Base-by-base conservation (phyloP, 768 basidiomycete genomes). In the Filobasidium floriforme region DNA sequence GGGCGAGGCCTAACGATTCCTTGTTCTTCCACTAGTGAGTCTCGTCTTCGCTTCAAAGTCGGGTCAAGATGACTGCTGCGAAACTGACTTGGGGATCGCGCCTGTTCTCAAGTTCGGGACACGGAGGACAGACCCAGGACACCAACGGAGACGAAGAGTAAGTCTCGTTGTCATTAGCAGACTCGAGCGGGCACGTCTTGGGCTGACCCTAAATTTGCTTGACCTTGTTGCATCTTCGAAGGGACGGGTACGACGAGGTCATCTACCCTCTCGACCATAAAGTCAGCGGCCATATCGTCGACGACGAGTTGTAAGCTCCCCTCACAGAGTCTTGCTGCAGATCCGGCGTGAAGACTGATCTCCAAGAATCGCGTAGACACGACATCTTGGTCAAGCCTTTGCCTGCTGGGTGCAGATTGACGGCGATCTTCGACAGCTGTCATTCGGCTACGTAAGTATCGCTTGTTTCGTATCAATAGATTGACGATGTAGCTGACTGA, bases 91-190 rank as follows among this genome's bases (percentile, higher is more conserved):
- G 26, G n/a, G 52, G 32, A 43, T 28, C 1, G 7, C 3, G 22
- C 26, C 32, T 40, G 41, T 24, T 22, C 6, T 37, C n/a, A n/a
- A 76, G 90, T 77, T 94, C 92, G 6, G 93, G 93, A 15, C 94
- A 98, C 70, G 94, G 94, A 43, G 92, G 91, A 15, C 92, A 92
- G 79, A 88, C 88, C 0, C 83, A 88, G 68, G 94, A 96, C 77
- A 41, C 79, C 1, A 72, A 75, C 59, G 80, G 77, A 22, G 78
- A 78, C 60, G 74, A 76, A 66, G 75, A 74, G 62, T 7, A 10
- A 43, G 44, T 62, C 7, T 22, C 18, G 60, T 18, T 10, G 37
- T 37, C n/a, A 22, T 40, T 11, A 11, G 5, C 19, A 29, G 6
- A n/a, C 15, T 41, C 37, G 29, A 29, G 18, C 14, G 14, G 4